Conservation (phyloP, 2,329 filamentous ascomycete genomes). For the Claviceps purpurea region DNA sequence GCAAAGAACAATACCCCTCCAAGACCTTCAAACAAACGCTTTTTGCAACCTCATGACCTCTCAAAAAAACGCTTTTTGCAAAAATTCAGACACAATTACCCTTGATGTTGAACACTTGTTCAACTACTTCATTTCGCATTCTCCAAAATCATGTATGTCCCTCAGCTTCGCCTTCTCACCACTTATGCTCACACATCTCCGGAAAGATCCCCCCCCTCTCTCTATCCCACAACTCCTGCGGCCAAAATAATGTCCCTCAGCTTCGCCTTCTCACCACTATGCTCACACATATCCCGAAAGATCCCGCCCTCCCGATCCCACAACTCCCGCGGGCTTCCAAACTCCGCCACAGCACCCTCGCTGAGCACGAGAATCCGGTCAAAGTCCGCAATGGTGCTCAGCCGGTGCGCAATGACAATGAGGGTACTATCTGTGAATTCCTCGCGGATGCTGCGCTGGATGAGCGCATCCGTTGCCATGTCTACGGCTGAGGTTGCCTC, state of each 20-base stretch:
- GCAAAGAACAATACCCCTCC: no score
- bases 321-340: constrained; percentile 48
- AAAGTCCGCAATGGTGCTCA: constrained; percentile 67
- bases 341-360: constrained; percentile 55
- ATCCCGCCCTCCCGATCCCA: constrained; percentile 39
- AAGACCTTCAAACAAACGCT: no score
- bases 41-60: no score
- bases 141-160: constrained; percentile 26
- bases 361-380: constrained; percentile 60
- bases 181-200: constrained; percentile 46
- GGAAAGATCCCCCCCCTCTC: constrained; percentile 33
- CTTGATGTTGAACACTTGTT: no score
- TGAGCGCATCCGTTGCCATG: constrained; percentile 61
- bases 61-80: no score
- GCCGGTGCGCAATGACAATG: constrained; percentile 61
- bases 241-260: constrained; percentile 34
- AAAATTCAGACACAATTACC: no score
- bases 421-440: constrained; percentile 58
- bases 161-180: constrained; percentile 42
- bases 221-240: constrained; percentile 45
- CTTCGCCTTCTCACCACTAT: constrained; percentile 45
- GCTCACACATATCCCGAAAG: constrained; percentile 50
- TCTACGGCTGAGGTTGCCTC: constrained; percentile 71
- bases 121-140: not conserved
- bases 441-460: constrained; percentile 59